Percentiles rank a stretch among this genome's conserved stretches.
These are phyloP conservation scores for Fusarium hainanense DNA, from an alignment of 2,329 filamentous ascomycete genomes.

Conservation along the genomic window DNA sequence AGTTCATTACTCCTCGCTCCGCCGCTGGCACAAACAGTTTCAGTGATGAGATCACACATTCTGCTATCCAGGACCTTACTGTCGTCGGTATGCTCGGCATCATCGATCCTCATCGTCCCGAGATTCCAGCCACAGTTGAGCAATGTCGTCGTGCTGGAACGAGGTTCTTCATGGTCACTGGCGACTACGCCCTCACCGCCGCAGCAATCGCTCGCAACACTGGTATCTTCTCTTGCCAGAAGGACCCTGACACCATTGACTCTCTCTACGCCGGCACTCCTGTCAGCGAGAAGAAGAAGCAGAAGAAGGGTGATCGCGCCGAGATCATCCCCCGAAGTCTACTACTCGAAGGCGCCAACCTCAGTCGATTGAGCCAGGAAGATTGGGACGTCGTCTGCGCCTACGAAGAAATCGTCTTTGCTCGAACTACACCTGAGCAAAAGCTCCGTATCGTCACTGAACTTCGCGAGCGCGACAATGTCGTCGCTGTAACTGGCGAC, in stretches of 20 bases:
- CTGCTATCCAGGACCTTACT: conserved; percentile 56
- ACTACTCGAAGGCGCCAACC: conserved; percentile 65
- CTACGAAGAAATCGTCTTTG: conserved; percentile 72
- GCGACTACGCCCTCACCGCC: conserved; percentile 65
- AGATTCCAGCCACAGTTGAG: conserved; percentile 55
- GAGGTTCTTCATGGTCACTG: conserved; percentile 62
- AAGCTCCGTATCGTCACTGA: conserved; percentile 79
- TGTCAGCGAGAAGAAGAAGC: conserved; percentile 24
- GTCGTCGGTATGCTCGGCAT: conserved; percentile 65
- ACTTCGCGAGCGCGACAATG: conserved; percentile 67
- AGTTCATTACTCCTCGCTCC: conserved; percentile 45
- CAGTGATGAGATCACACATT: conserved; percentile 59
- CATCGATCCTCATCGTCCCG: conserved; percentile 58
- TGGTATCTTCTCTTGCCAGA: conserved; percentile 67
- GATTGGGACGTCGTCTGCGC: conserved; percentile 60
- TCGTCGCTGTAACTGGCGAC: conserved; percentile 79
- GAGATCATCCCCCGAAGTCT: conserved; percentile 38
- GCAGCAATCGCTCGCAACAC: conserved; percentile 74
- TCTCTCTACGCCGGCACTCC: conserved; percentile 21
- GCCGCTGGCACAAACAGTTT: conserved; percentile 58
- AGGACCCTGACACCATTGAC: conserved; percentile 54
- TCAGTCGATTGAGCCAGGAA: conserved; percentile 64
- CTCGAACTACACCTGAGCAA: conserved; percentile 74
- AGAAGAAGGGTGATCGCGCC: conserved; percentile 22
- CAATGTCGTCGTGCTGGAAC: conserved; percentile 58